A percentile compares a stretch with the other conserved stretches of the same genome.
Conservation (phyloP, 1,284 basidiomycete genomes). For the Salmacisia buchloeana region DNA sequence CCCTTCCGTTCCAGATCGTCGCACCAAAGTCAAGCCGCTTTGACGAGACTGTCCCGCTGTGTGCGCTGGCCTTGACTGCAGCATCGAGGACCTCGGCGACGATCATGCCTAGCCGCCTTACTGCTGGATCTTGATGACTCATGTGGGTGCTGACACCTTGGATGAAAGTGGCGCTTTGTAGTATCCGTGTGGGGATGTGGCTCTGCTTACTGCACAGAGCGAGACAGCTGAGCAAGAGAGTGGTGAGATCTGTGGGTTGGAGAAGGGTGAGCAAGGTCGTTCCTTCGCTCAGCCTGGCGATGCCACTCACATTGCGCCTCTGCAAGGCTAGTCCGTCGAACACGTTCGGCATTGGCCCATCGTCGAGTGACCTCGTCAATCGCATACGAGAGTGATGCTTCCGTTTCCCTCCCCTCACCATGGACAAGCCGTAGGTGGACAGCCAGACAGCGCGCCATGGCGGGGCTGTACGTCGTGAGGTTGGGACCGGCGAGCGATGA, state of each 20-base stretch:
- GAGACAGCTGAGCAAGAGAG: conserved; percentile 62
- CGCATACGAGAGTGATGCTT: too few species aligned
- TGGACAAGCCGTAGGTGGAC: background rate
- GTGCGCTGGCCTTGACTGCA: background rate
- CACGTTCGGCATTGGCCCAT: too few species aligned
- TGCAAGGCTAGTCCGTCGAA: too few species aligned
- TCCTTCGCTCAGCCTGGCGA: too few species aligned
- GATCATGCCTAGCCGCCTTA: conserved; percentile 89
- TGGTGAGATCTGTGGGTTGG: conserved; percentile 56
- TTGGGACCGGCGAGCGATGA: background rate
- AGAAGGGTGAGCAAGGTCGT: background rate
- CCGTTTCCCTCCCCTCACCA: too few species aligned
- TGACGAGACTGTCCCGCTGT: background rate
- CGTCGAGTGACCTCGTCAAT: too few species aligned
- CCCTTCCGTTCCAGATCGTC: conserved; percentile 69
- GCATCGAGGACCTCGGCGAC: conserved; percentile 62
- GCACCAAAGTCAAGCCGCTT: conserved; percentile 70
- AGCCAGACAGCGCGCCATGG: background rate
- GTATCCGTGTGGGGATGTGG: conserved; percentile 13
- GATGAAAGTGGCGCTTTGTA: conserved; percentile 59
- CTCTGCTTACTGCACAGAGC: conserved; percentile 52
- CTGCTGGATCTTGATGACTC: conserved; percentile 57
- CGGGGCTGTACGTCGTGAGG: background rate
- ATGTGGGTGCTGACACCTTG: conserved; percentile 68
- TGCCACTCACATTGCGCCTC: background rate